Conservation (phyloP, 1,284 basidiomycete genomes). For the Phellopilus nigrolimitatus region DNA sequence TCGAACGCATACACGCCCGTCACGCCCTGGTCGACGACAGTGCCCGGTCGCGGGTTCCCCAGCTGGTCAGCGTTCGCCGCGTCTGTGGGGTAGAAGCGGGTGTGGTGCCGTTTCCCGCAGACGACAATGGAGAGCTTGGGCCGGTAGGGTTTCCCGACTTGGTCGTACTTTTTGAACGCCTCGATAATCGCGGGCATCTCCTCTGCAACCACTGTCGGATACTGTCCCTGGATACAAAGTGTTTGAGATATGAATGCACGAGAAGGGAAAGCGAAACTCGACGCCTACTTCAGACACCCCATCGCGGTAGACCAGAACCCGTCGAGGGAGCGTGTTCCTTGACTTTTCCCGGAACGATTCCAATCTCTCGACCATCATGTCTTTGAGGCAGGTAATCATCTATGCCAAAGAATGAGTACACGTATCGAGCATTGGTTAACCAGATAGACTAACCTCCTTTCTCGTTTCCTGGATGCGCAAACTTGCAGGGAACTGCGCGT, state of each 20-base stretch:
- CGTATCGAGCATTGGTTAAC: neutral
- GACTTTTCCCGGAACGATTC: conserved; percentile 46
- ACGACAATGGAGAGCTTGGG: conserved; percentile 74
- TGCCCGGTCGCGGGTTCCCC: conserved; percentile 69
- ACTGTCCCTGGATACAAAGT: conserved; percentile 55
- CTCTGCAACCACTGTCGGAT: conserved; percentile 55
- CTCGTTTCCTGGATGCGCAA: conserved; percentile 66
- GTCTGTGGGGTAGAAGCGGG: conserved; percentile 73
- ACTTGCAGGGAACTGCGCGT: conserved; percentile 66
- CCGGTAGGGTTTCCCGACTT: conserved; percentile 42
- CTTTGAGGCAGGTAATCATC: conserved; percentile 65
- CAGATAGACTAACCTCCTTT: conserved; percentile 54
- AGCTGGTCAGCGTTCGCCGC: conserved; percentile 47
- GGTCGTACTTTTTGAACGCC: conserved; percentile 53
- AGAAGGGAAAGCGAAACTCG: neutral
- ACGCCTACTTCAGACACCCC: conserved; percentile 65
- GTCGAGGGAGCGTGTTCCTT: conserved; percentile 44
- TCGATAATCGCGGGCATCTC: conserved; percentile 61
- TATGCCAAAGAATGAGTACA: conserved; percentile 27
- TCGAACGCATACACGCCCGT: conserved; percentile 72
- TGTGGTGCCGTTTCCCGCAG: conserved; percentile 80
- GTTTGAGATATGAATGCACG: conserved; percentile 5
- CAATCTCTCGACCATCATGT: conserved; percentile 69
- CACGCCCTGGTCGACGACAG: conserved; percentile 64
- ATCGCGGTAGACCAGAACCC: conserved; percentile 72